These are phyloP conservation scores for Exophiala bonariae DNA, from an alignment of 2,329 filamentous ascomycete species.

Conservation along the genomic window DNA sequence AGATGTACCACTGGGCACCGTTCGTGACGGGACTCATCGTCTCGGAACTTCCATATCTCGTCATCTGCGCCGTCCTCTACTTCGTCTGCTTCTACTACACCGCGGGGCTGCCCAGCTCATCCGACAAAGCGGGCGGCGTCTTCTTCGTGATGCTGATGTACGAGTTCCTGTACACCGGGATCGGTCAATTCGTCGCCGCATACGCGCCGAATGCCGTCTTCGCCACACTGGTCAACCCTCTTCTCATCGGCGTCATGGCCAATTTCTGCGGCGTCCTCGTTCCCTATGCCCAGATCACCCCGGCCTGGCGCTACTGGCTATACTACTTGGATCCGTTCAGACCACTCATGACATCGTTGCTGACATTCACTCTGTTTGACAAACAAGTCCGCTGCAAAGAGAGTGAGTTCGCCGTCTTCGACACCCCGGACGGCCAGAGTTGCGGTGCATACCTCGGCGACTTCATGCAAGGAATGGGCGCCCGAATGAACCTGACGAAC, in stretches of 20 bases:
- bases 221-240: constrained; percentile 65
- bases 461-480: constrained; percentile 48
- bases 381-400: constrained; percentile 48
- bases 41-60: constrained; percentile 67
- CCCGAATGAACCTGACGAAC: constrained; percentile 57
- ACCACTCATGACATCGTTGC: constrained; percentile 59
- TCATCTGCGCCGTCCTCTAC: constrained; percentile 65
- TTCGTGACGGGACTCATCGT: constrained; percentile 70
- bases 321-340: constrained; percentile 64
- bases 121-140: constrained; percentile 35
- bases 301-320: constrained; percentile 69
- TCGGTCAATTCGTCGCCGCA: constrained; percentile 77
- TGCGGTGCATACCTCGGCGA: constrained; percentile 59
- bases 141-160: constrained; percentile 75
- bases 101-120: constrained; percentile 63
- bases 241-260: constrained; percentile 68
- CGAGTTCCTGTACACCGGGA: constrained; percentile 68
- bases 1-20: constrained; percentile 74
- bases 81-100: constrained; percentile 74
- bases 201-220: constrained; percentile 68
- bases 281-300: constrained; percentile 60
- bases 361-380: constrained; percentile 54
- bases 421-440: constrained; percentile 48
- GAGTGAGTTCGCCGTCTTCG: constrained; percentile 50
- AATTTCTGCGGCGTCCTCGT: constrained; percentile 75